Conservation (phyloP, 306 rosid genomes). For the Fragaria ananassa region DNA sequence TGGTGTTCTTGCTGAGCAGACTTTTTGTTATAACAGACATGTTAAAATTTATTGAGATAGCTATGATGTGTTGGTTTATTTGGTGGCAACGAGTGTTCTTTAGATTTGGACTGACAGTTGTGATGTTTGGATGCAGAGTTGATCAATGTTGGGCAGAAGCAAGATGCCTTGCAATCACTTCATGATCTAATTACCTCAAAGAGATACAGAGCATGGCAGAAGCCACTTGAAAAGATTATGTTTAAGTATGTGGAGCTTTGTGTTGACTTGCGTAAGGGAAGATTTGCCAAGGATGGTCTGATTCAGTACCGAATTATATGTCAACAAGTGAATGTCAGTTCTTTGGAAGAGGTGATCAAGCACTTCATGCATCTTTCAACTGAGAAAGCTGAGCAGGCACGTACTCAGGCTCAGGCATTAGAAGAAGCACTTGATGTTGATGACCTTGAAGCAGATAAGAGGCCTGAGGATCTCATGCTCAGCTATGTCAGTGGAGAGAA, state of each 20-base stretch:
- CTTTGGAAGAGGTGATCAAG: constrained; percentile 95
- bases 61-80: not conserved
- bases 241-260: constrained; percentile 93
- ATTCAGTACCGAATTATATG: constrained; percentile 95
- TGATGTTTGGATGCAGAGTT: constrained; percentile 49
- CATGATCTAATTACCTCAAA: constrained; percentile 91
- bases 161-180: constrained; percentile 86
- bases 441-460: constrained; percentile 93
- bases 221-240: constrained; percentile 88
- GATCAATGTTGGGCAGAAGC: constrained; percentile 94
- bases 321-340: constrained; percentile 92
- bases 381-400: constrained; percentile 97
- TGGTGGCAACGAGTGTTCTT: not conserved
- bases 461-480: constrained; percentile 94
- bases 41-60: not conserved
- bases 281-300: constrained; percentile 95
- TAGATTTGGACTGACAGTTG: not conserved
- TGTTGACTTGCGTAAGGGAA: constrained; percentile 81
- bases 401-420: constrained; percentile 85
- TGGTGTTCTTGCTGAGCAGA: not conserved
- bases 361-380: constrained; percentile 95
- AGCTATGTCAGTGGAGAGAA: constrained; percentile 97
- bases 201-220: constrained; percentile 94
- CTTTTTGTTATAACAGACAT: not conserved
- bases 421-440: constrained; percentile 98